Evolutionary conservation across 345 rosid genomes (phyloP), one percentile per base, ranked within the genome.

Genomic region (Sisymbrium altissimum): DNA sequence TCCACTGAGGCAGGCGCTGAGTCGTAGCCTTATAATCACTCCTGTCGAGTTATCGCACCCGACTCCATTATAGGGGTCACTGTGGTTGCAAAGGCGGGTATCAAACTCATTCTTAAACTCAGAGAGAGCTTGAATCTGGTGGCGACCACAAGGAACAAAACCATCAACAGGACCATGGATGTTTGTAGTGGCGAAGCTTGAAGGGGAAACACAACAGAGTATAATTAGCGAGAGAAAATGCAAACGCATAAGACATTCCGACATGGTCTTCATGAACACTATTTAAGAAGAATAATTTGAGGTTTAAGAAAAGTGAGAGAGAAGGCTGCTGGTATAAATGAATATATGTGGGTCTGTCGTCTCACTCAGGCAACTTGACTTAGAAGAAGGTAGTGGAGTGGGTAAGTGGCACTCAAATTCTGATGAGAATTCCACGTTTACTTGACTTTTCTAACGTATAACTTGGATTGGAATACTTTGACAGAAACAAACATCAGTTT

Each of bases 71-170:
- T 0, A 18, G 33, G 0, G 0, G 25, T 57, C 56, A 57, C 15
- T 44, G 0, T 30, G 23, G 45, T 70, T 70, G 25, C 66, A 70
- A 21, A 1, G 0, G 0, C 65, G 4, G 1, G 56, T 18, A 7
- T 70, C 74, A 45, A 70, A 70, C 45, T 66, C 70, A 35, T 19
- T 66, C 21, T 48, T 66, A 57, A 70, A 57, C 45, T 57, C 12
- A 9, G 7, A 32, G 14, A 70, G 0, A 0, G 46, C 57, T 57
- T 45, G 12, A 70, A 70, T 70, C 12, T 57, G 56, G 66, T 9
- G n/a, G 7, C 45, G 57, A 9, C 1, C 25, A 5, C 74, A 57
- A 14, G 8, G 17, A 14, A n/a, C 56, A 8, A 43, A n/a, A 50
- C n/a, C 56, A 23, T 0, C 38, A 5, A 11, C 43, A 1, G 11